Evolutionary conservation across 2,329 filamentous ascomycete species (phyloP).

Genomic region (Penicillium sp.): DNA sequence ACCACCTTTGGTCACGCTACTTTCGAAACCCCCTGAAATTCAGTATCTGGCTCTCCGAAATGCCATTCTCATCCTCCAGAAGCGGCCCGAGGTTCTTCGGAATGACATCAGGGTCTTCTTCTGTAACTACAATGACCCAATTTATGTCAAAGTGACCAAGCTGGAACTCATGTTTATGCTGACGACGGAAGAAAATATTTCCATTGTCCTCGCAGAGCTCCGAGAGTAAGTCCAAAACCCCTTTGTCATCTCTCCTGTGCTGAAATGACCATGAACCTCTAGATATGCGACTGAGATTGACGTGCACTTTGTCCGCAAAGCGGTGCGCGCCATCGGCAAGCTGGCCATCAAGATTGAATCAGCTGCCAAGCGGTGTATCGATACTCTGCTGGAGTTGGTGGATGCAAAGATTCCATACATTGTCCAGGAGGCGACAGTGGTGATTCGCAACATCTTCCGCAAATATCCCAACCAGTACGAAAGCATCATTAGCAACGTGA

Average conservation of each 20-base stretch:
- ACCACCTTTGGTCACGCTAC: constrained; percentile 84
- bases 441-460: constrained; percentile 97
- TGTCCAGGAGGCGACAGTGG: constrained; percentile 96
- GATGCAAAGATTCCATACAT: constrained; percentile 99
- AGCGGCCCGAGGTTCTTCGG: constrained; percentile 83
- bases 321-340: constrained; percentile 94
- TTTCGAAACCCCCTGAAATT: constrained; percentile 96
- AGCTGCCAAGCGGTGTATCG: constrained; percentile 83
- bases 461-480: constrained; percentile 99
- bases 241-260: neutral
- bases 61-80: constrained; percentile 85
- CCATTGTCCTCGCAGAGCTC: constrained; percentile 87
- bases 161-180: constrained; percentile 99
- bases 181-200: constrained; percentile 89
- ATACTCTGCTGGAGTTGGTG: constrained; percentile 84
- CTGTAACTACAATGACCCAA: constrained; percentile 99
- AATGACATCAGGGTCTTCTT: constrained; percentile 99
- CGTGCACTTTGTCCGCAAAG: constrained; percentile 96
- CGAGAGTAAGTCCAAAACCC: constrained; percentile 59
- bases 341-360: constrained; percentile 98
- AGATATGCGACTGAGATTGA: constrained; percentile 94
- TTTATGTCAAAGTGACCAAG: constrained; percentile 99
- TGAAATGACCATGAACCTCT: constrained; percentile 3
- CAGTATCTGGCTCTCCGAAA: constrained; percentile 94
- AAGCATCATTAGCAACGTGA: constrained; percentile 90